Evolutionary conservation across 108 stramenopile genomes (phyloP), one percentile per base, ranked within the genome.

Genomic region (Mediolabrus comicus): DNA sequence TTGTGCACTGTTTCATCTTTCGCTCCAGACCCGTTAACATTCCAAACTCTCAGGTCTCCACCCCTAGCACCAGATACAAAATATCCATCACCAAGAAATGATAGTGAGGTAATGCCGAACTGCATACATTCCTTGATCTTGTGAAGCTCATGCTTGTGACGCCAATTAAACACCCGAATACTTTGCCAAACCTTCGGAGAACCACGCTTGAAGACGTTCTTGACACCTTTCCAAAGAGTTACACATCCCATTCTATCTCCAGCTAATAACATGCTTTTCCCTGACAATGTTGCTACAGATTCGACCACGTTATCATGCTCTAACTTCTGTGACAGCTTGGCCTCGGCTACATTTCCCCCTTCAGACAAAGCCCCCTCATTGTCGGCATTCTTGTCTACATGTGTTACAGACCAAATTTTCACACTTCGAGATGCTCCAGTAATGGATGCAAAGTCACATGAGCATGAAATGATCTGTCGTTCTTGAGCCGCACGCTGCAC

Each of bases 161-260:
- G 69, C 61, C 39, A 69, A 4, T 22, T 58, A 53, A 77, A 77
- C 8, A 53, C 59, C 13, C 75, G 61, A 14, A 61, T 54, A 51
- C 75, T 59, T 10, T 68, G 57, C 75, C 75, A 77, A 9, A 28
- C 14, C 39, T 41, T 19, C 29, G 32, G 43, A 1, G 56, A 55
- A 17, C 63, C 63, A 16, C 53, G 62, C 38, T 69, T 38, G 26
- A 77, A 53, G n/a, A 43, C 51, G 30, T 59, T 69, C 54, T 43
- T 62, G 10, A 68, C 28, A 33, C 38, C 41, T 4, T 39, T 12
- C 75, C 75, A 77, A 12, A 69, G 56, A 55, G 17, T 64, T 6
- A 77, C 68, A 52, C 59, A 26, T 25, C 75, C 75, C 56, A 69
- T 77, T 28, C 75, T 51, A 65, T 69, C 75, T 58, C 75, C 75